These are phyloP conservation scores for Euphorbia peplus DNA, from an alignment of 345 rosid species.

Conservation along the genomic window DNA sequence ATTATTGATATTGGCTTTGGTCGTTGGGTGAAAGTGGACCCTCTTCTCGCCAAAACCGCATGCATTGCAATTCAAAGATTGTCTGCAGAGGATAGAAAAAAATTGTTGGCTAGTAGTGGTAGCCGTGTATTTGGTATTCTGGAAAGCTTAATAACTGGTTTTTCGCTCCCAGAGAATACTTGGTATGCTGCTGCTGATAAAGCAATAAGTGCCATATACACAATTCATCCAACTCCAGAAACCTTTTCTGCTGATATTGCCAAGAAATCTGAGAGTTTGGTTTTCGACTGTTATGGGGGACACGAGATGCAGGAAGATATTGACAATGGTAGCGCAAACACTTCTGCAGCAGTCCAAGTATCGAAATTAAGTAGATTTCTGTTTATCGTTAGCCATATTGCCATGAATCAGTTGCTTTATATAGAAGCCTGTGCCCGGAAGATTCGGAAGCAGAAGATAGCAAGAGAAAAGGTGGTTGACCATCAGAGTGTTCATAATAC, in stretches of 20 bases:
- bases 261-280: slow-evolving; percentile 59
- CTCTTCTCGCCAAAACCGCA: slow-evolving; percentile 88
- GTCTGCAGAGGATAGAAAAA: slow-evolving; percentile 77
- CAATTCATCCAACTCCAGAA: slow-evolving; percentile 91
- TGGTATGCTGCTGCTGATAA: slow-evolving; percentile 91
- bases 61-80: slow-evolving; percentile 87
- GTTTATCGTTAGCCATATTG: slow-evolving; percentile 79
- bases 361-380: slow-evolving; percentile 78
- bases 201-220: slow-evolving; percentile 78
- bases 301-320: slow-evolving; percentile 45
- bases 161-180: slow-evolving; percentile 83
- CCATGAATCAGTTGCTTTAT: slow-evolving; percentile 93
- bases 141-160: slow-evolving; percentile 72
- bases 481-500: slow-evolving; percentile 29
- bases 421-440: slow-evolving; percentile 82
- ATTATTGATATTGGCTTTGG: slow-evolving; percentile 98
- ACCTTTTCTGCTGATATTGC: slow-evolving; percentile 61
- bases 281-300: slow-evolving; percentile 47
- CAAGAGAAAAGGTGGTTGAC: slow-evolving; percentile 45
- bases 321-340: slow-evolving; percentile 24
- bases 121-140: slow-evolving; percentile 64
- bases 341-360: slow-evolving; percentile 57
- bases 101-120: slow-evolving; percentile 65
- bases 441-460: slow-evolving; percentile 79
- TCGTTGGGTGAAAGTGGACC: slow-evolving; percentile 96